These are phyloP conservation scores for Fraxinus baroniana DNA, from an alignment of 305 asterid genomes.

Conservation along the genomic window DNA sequence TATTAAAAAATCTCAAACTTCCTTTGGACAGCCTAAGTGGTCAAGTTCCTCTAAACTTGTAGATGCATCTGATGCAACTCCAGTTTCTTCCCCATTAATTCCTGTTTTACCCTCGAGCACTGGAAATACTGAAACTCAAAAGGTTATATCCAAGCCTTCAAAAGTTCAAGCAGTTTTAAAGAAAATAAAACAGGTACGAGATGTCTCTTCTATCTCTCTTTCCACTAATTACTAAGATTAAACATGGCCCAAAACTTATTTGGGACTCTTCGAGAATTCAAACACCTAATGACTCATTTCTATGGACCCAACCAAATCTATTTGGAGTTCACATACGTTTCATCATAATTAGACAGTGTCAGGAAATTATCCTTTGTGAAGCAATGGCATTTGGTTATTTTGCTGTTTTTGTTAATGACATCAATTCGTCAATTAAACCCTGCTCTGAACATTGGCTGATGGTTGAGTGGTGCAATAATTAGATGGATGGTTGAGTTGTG, in stretches of 20 bases:
- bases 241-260: neutral
- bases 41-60: no score
- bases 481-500: neutral
- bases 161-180: conserved; percentile 83
- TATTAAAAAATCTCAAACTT: neutral
- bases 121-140: conserved; percentile 62
- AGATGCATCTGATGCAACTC: conserved; percentile 58
- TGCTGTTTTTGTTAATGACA: neutral
- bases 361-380: conserved; percentile 5
- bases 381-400: neutral
- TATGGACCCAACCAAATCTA: neutral
- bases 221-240: conserved; percentile 4
- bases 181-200: conserved; percentile 73
- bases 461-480: neutral
- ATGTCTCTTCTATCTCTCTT: conserved; percentile 5
- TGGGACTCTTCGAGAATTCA: conserved; percentile 6
- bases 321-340: neutral
- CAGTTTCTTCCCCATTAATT: conserved; percentile 76
- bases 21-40: conserved; percentile 53
- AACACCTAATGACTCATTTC: neutral
- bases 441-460: neutral
- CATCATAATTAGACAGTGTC: neutral
- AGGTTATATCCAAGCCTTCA: conserved; percentile 51
- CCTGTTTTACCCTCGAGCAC: conserved; percentile 62
- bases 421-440: neutral